phyloP scores from a whole-genome alignment of 2,329 filamentous ascomycete genomes.

The Fusarium newnesense region DNA sequence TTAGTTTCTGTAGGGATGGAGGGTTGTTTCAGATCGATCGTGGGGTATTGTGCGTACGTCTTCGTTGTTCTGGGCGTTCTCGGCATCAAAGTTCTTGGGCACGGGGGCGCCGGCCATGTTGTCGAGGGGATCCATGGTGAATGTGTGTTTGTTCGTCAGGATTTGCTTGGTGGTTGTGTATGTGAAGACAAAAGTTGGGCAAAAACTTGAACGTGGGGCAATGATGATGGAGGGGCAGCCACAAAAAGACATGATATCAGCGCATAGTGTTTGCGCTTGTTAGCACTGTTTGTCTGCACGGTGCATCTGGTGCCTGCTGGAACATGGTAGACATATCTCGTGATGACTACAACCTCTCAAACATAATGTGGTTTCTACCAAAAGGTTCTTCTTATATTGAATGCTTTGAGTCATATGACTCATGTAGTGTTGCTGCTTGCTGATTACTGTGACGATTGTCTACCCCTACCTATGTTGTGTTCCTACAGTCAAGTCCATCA shows the following conservation, averaged over 20 bases:
- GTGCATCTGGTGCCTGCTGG: slow-evolving; percentile 27
- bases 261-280: slow-evolving; percentile 40
- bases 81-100: slow-evolving; percentile 69
- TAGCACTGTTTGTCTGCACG: slow-evolving; percentile 16
- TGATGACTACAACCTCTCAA: neutral
- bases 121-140: slow-evolving; percentile 52
- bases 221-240: slow-evolving; percentile 44
- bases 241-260: slow-evolving; percentile 45
- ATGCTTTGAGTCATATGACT: neutral
- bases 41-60: slow-evolving; percentile 56
- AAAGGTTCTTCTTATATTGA: rapidly evolving
- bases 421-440: neutral
- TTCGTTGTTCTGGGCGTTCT: slow-evolving; percentile 65
- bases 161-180: neutral
- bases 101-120: slow-evolving; percentile 50
- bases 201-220: slow-evolving; percentile 47
- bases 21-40: neutral
- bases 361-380: neutral
- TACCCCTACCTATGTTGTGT: neutral
- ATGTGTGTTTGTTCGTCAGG: neutral
- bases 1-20: neutral
- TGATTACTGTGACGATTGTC: neutral
- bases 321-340: slow-evolving; percentile 8
- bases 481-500: neutral
- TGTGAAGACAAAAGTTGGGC: slow-evolving; percentile 30